These are phyloP conservation scores for Kondoa malvinella DNA, from an alignment of 768 basidiomycete species.

Conservation along the genomic window DNA sequence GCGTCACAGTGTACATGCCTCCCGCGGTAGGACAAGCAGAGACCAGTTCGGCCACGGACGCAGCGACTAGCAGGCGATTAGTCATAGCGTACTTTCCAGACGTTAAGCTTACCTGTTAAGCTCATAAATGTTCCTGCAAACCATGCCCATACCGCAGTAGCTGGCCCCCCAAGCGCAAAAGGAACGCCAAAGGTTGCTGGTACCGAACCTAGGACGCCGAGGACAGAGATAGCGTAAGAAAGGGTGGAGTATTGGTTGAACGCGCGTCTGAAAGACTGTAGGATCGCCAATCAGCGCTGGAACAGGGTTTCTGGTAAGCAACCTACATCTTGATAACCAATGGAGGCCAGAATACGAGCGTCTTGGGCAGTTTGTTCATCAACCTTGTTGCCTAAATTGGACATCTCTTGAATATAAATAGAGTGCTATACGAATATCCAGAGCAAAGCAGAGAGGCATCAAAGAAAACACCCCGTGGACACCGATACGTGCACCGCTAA, in stretches of 20 bases:
- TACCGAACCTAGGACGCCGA: background rate
- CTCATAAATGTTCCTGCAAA: background rate
- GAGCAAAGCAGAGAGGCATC: too few relatives aligned
- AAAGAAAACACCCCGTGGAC: too few relatives aligned
- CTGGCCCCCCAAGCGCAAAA: background rate
- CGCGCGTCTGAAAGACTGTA: too few relatives aligned
- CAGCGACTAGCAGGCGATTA: background rate
- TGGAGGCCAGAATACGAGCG: too few relatives aligned
- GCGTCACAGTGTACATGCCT: background rate
- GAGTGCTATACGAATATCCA: too few relatives aligned
- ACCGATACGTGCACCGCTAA: too few relatives aligned
- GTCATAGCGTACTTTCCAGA: background rate
- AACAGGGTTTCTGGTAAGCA: too few relatives aligned
- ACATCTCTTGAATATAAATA: too few relatives aligned
- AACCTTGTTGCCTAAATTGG: too few relatives aligned
- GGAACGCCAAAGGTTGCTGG: background rate
- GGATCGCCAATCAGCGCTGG: too few relatives aligned
- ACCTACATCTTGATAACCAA: too few relatives aligned
- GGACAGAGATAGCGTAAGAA: conserved; percentile 2
- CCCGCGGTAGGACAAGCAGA: background rate
- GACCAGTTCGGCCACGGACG: background rate
- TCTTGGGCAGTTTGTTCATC: too few relatives aligned
- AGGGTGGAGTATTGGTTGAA: background rate
- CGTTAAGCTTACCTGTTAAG: background rate
- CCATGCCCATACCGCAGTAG: background rate